Percentiles rank a stretch among this genome's conserved stretches.
phyloP scores from a whole-genome alignment of 1,284 basidiomycete species.

The Rhodotorula sp. region DNA sequence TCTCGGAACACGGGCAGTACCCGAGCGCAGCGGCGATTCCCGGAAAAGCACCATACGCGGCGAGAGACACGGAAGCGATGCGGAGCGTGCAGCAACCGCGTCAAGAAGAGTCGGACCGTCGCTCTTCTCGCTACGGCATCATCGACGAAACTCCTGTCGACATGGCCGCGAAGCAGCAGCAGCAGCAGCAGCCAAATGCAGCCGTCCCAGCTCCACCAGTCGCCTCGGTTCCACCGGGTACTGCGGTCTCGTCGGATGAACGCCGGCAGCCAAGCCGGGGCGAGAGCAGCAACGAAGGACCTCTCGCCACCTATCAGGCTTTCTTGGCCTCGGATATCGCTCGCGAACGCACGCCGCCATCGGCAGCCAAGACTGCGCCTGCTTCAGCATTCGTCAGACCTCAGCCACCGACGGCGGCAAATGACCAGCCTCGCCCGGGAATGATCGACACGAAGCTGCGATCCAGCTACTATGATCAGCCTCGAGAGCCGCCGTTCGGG shows the following conservation, averaged over 20 bases:
- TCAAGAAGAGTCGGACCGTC: slow-evolving; percentile 3
- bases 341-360: slow-evolving; percentile 20
- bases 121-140: slow-evolving; percentile 6
- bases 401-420: background rate
- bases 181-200: background rate
- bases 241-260: background rate
- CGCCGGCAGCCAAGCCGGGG: background rate
- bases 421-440: background rate
- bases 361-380: background rate
- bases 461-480: background rate
- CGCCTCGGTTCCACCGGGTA: background rate
- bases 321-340: slow-evolving; percentile 28
- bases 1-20: background rate
- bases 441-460: background rate
- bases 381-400: slow-evolving; percentile 1
- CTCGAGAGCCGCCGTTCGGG: background rate
- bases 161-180: background rate
- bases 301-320: slow-evolving; percentile 10
- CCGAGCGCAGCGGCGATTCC: background rate
- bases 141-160: background rate
- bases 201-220: background rate
- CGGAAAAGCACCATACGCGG: background rate
- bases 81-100: background rate
- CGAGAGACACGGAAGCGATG: background rate
- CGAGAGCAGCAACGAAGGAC: slow-evolving; percentile 1